Base-by-base conservation (phyloP, 768 basidiomycete species). In the Coprinopsis sp. region DNA sequence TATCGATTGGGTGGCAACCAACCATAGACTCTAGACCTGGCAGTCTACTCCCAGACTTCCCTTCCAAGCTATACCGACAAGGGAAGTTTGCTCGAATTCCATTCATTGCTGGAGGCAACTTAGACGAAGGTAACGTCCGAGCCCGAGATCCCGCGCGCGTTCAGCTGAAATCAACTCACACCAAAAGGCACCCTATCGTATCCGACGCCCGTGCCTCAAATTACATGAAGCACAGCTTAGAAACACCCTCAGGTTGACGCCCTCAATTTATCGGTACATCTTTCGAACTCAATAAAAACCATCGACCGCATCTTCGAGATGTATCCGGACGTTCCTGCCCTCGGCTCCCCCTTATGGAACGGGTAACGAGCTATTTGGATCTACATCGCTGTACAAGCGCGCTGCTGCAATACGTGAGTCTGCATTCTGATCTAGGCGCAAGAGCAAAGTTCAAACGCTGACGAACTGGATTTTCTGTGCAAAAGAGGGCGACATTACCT, bases 291-390 rank as follows among this genome's bases (percentile, higher is more conserved):
- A 27, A 49, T 11, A 41, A 42, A 3, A 60, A n/a, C 61, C 2
- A 52, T 59, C 3, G 53, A 64, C 4, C 50, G 44, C 12, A 24
- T 73, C 0, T 48, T 73, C 1, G 47, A 67, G 23, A 54, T 73
- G 5, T 77, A 77, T 51, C 73, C 74, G 0, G 58, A 71, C 45
- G 54, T 61, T 27, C 69, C 75, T 14, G 57, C 69, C 14, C 48
- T 62, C 19, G 75, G 76, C 2, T 71, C 71, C 1, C n/a, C 76
- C 76, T 0, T 78, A 67, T 50, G 63, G 61, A 13, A 77, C 75
- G 2, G 73, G 75, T 4, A 64, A 68, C 19, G 48, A 49, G 34
- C 21, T 49, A 4, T 49, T 49, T 38, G 48, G 42, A n/a, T 18
- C 44, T 10, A 40, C 59, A 13, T 51, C 54, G 37, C 51, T 54